phyloP scores from a whole-genome alignment of 768 basidiomycete genomes.

The Amyloporia xantha region DNA sequence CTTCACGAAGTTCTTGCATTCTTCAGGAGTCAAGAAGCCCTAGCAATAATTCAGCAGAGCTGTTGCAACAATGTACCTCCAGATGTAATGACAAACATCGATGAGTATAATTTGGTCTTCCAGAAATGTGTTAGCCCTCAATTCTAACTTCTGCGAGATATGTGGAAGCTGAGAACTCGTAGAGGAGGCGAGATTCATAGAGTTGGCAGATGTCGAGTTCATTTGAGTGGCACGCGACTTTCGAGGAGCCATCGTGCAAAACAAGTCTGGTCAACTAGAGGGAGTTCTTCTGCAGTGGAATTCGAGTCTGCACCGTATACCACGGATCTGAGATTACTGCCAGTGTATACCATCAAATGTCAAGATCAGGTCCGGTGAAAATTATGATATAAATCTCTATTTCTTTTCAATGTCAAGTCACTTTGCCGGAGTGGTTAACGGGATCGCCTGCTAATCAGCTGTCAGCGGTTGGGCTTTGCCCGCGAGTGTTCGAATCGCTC shows the following conservation, averaged over 20 bases:
- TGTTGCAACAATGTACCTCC: background rate
- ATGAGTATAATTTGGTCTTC: slow-evolving; percentile 62
- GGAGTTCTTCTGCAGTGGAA: too few species aligned
- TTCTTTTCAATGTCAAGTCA: slow-evolving; percentile 34
- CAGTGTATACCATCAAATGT: background rate
- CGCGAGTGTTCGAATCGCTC: slow-evolving; percentile 59
- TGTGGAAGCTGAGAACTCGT: slow-evolving; percentile 33
- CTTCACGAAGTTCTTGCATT: slow-evolving; percentile 54
- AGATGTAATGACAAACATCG: slow-evolving; percentile 35
- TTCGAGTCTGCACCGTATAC: too few species aligned
- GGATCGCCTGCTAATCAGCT: slow-evolving; percentile 37
- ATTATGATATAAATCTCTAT: background rate
- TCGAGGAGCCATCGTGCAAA: background rate
- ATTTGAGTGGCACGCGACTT: background rate
- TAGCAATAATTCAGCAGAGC: slow-evolving; percentile 20
- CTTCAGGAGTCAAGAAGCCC: slow-evolving; percentile 50
- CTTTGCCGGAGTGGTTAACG: slow-evolving; percentile 95
- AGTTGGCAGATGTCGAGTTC: too few species aligned
- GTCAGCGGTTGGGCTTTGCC: slow-evolving; percentile 53
- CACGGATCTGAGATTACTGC: too few species aligned
- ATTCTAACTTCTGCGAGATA: slow-evolving; percentile 36
- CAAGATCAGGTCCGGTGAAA: background rate
- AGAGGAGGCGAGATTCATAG: background rate
- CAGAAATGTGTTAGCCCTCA: slow-evolving; percentile 42
- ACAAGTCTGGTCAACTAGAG: too few species aligned